These are phyloP conservation scores for Aspergillus uvarum DNA, from an alignment of 2,329 filamentous ascomycete genomes.

Conservation along the genomic window DNA sequence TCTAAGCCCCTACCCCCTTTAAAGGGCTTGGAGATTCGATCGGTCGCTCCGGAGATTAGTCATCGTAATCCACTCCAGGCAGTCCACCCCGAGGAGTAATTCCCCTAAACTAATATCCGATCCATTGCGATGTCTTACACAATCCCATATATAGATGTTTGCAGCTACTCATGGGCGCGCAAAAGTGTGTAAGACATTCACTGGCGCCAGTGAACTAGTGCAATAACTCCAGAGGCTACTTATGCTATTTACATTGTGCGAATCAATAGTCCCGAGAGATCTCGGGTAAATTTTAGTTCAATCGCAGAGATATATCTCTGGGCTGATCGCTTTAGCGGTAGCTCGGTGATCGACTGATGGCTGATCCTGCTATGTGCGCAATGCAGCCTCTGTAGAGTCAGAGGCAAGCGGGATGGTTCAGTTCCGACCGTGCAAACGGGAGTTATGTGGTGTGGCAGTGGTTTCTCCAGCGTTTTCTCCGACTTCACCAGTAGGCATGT, in stretches of 20 bases:
- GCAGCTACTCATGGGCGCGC: neutral
- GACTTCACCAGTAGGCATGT: neutral
- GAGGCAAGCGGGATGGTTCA: neutral
- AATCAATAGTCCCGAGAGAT: neutral
- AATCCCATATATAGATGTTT: neutral
- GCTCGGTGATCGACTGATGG: neutral
- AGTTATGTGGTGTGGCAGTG: neutral
- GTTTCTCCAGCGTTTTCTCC: neutral
- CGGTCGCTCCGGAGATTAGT: neutral
- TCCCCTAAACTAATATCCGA: neutral
- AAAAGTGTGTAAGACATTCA: no score
- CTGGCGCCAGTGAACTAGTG: no score
- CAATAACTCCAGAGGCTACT: no score
- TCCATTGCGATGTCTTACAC: neutral
- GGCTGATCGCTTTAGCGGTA: neutral
- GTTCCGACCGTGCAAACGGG: neutral
- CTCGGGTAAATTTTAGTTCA: neutral
- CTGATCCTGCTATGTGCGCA: neutral
- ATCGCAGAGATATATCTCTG: neutral
- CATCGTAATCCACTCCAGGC: neutral
- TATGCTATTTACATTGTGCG: neutral
- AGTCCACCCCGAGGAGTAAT: neutral
- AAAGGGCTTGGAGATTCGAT: neutral
- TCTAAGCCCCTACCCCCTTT: neutral
- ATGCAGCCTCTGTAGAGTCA: neutral